phyloP scores from a whole-genome alignment of 164 flowering plant genomes.

The Vitis rotundifolia region DNA sequence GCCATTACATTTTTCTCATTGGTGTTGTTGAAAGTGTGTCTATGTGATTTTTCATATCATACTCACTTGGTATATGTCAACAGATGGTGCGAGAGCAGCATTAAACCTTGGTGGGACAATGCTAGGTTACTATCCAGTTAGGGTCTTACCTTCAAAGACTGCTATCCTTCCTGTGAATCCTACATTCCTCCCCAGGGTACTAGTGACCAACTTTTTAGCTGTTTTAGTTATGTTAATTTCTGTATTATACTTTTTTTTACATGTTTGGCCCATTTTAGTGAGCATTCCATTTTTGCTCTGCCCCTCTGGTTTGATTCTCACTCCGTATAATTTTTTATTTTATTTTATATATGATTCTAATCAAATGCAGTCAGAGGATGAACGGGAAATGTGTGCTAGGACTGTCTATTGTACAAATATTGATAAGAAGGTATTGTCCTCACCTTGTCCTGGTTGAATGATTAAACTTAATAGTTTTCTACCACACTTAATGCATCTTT shows the following conservation, averaged over 20 bases:
- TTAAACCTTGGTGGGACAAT: constrained; percentile 45
- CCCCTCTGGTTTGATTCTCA: not conserved
- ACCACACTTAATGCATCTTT: not conserved
- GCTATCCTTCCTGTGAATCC: constrained; percentile 58
- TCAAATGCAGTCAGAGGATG: constrained; percentile 45
- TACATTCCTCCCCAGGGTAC: constrained; percentile 52
- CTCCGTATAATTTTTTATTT: not conserved
- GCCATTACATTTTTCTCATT: not conserved
- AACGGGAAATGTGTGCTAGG: constrained; percentile 54
- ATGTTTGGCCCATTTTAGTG: not conserved
- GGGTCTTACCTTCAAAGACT: constrained; percentile 54
- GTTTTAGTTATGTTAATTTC: not conserved
- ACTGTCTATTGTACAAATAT: constrained; percentile 57
- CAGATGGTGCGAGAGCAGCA: constrained; percentile 50
- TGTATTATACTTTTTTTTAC: not conserved
- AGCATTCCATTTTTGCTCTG: not conserved
- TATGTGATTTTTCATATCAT: constrained; percentile 3
- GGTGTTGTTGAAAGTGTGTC: not conserved
- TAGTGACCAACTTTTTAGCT: constrained; percentile 3
- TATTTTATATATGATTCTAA: not conserved
- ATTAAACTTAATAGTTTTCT: not conserved
- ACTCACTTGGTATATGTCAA: constrained; percentile 3
- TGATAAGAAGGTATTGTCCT: constrained; percentile 43
- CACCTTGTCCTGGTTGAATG: not conserved
- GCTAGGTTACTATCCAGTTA: constrained; percentile 51